Conservation (phyloP, 331 rosid species). For the Telfairia occidentalis region DNA sequence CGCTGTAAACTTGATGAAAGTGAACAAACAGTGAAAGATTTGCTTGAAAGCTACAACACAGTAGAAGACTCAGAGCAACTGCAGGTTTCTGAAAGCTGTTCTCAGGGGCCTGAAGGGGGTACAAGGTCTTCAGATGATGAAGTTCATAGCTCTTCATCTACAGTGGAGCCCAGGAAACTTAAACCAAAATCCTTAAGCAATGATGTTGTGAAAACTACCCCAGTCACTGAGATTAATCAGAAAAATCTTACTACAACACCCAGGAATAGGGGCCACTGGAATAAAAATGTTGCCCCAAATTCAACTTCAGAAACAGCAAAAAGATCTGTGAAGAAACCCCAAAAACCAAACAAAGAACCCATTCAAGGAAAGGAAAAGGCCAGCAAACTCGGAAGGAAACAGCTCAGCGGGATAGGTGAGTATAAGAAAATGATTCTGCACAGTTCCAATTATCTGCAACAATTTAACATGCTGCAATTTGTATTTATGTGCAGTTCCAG, state of each 20-base stretch:
- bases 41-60: slow-evolving; percentile 36
- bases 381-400: slow-evolving; percentile 31
- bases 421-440: neutral
- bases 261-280: slow-evolving; percentile 29
- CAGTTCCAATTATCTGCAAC: neutral
- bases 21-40: slow-evolving; percentile 41
- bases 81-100: slow-evolving; percentile 45
- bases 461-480: neutral
- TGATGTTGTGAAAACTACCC: slow-evolving; percentile 28
- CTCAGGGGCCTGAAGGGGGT: slow-evolving; percentile 50
- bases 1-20: slow-evolving; percentile 40
- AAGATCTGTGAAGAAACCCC: slow-evolving; percentile 31
- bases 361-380: slow-evolving; percentile 29
- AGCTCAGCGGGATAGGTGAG: slow-evolving; percentile 37
- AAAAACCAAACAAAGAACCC: slow-evolving; percentile 42
- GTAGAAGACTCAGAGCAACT: slow-evolving; percentile 36
- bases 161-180: slow-evolving; percentile 29
- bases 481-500: slow-evolving; percentile 23
- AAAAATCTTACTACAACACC: slow-evolving; percentile 13
- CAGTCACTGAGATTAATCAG: slow-evolving; percentile 21
- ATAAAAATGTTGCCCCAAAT: slow-evolving; percentile 30
- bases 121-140: slow-evolving; percentile 59
- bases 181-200: slow-evolving; percentile 39
- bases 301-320: slow-evolving; percentile 26
- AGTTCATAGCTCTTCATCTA: slow-evolving; percentile 40